A percentile compares a stretch with the other conserved stretches of the same genome.
Evolutionary conservation across 176 grass and related monocot genomes (phyloP).

Genomic region (Pontederia paniculata): DNA sequence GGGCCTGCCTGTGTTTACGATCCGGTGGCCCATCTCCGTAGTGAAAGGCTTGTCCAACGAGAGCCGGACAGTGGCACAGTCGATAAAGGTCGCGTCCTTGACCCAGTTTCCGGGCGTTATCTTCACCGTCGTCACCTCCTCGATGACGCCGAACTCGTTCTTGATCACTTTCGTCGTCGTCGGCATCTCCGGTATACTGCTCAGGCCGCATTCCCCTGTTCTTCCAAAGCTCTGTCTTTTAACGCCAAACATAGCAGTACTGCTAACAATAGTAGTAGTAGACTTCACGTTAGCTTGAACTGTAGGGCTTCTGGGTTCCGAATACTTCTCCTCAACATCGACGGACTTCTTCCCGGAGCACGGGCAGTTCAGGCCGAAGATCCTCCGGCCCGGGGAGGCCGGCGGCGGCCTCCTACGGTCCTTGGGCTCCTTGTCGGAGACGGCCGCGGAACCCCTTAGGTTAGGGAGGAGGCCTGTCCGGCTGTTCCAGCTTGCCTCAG

Average conservation of each 20-base stretch:
- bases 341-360: conserved; percentile 24
- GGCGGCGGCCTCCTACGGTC: conserved; percentile 10
- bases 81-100: conserved; percentile 12
- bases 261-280: background rate
- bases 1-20: conserved; percentile 1
- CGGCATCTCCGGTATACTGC: conserved; percentile 9
- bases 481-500: conserved; percentile 40
- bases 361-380: conserved; percentile 22
- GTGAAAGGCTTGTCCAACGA: conserved; percentile 11
- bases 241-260: background rate
- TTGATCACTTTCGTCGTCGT: conserved; percentile 6
- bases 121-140: conserved; percentile 15
- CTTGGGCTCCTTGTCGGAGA: conserved; percentile 4
- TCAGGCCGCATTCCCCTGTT: background rate
- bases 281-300: too few species aligned
- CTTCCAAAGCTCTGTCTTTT: background rate
- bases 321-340: conserved; percentile 24
- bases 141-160: conserved; percentile 9
- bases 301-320: conserved; percentile 16
- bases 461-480: conserved; percentile 21
- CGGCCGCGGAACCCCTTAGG: background rate
- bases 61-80: conserved; percentile 3
- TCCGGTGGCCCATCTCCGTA: conserved; percentile 6
- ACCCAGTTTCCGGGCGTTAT: conserved; percentile 21
- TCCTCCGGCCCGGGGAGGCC: conserved; percentile 8